A percentile compares a stretch with the other conserved stretches of the same genome.
Conservation (phyloP, 108 stramenopile genomes). For the Skeletonema potamos region DNA sequence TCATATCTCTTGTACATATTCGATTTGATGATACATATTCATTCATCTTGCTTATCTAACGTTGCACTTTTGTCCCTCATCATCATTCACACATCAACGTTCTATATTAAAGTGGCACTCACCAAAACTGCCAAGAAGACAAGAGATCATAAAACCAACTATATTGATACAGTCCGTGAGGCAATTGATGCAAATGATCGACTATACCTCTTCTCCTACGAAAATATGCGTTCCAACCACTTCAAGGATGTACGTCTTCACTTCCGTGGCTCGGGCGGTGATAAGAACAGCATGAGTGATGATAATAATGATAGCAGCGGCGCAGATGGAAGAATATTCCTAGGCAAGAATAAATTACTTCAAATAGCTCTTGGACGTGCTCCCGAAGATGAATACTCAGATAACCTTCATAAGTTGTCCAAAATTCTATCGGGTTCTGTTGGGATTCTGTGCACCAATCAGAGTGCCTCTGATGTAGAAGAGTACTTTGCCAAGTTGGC, state of each 20-base stretch:
- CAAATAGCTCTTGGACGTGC: slow-evolving; percentile 90
- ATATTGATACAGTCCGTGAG: slow-evolving; percentile 83
- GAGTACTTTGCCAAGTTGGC: slow-evolving; percentile 80
- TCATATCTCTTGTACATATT: background rate
- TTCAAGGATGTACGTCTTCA: slow-evolving; percentile 92
- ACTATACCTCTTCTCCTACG: slow-evolving; percentile 91
- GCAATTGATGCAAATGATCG: slow-evolving; percentile 83
- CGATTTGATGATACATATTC: background rate
- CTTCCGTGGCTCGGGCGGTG: slow-evolving; percentile 56
- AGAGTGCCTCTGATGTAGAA: slow-evolving; percentile 68
- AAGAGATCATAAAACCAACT: slow-evolving; percentile 87
- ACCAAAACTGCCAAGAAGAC: slow-evolving; percentile 94
- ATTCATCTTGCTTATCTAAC: background rate
- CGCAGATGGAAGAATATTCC: slow-evolving; percentile 76
- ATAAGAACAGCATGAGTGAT: slow-evolving; percentile 22
- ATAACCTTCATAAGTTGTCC: slow-evolving; percentile 87
- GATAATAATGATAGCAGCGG: slow-evolving; percentile 7
- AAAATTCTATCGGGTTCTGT: slow-evolving; percentile 82
- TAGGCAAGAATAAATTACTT: slow-evolving; percentile 96
- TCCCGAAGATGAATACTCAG: slow-evolving; percentile 92
- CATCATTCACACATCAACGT: background rate
- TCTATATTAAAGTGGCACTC: slow-evolving; percentile 68
- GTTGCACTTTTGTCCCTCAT: background rate
- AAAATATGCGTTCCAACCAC: slow-evolving; percentile 94
- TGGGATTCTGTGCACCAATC: slow-evolving; percentile 88